Base-by-base conservation (phyloP, 805 yeast genomes). In the Wickerhamiella musiphila region DNA sequence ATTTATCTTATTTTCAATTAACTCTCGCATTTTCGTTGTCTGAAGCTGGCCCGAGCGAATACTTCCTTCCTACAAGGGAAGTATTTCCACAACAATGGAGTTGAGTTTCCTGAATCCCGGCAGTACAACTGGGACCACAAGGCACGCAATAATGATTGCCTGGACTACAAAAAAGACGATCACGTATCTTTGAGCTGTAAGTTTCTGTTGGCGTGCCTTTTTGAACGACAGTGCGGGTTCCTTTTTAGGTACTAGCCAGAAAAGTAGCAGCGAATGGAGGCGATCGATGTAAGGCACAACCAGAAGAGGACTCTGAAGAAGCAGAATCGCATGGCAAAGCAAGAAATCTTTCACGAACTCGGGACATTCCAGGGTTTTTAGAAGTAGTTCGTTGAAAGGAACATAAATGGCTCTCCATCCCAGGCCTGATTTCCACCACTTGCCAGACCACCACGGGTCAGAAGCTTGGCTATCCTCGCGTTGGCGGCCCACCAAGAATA, bases 201-300 rank as follows among this genome's bases (percentile, higher is more conserved):
- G 16, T 4, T 33, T 68, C 22, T 82, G 76, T 57, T 76, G 90
- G 51, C 75, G 76, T 60, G 76, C 63, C n/a, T 90, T 73, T 51
- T 74, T 72, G 49, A 78, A 73, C 45, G 92, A 92, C 39, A 92
- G 79, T 7, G 24, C 63, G 83, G 73, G 47, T 75, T 76, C 59
- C 73, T 79, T 69, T 37, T 79, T 66, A 42, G 94, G 95, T 54
- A 76, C 76, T 59, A 84, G 70, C 96, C 96, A 84, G 69, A 84
- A 78, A 56, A 84, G 65, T 84, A 83, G 78, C 46, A 79, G 68
- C 21, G 94, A 78, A 56, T 84, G 96, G 78, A 83, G 73, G 61
- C 74, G 74, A 60, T 84, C 94, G 51, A 82, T 60, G 48, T 68
- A 65, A 48, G 96, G 96, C 44, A 82, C 59, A 35, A 67, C 61